Conservation (phyloP, 116 monocot genomes). For the Phalaenopsis hybrid region DNA sequence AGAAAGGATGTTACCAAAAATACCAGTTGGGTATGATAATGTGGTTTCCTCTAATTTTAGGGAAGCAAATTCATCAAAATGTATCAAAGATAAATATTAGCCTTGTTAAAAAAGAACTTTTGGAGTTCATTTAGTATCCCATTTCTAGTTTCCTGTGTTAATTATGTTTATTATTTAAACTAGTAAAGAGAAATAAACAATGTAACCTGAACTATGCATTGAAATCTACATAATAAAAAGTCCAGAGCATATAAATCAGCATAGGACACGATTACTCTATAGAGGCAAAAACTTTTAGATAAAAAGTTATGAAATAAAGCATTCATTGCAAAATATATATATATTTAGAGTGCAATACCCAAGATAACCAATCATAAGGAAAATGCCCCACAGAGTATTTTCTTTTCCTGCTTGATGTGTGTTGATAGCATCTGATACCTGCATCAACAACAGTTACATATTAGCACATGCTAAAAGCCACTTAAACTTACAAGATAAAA, state of each 20-base stretch:
- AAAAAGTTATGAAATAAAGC: background rate
- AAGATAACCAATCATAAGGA: constrained; percentile 85
- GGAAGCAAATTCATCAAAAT: background rate
- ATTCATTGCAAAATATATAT: background rate
- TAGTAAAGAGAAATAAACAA: constrained; percentile 1
- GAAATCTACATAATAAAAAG: background rate
- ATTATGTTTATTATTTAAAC: constrained; percentile 1
- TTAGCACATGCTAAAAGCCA: background rate
- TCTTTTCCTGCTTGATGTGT: constrained; percentile 65
- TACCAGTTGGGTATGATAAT: background rate
- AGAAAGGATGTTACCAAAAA: background rate
- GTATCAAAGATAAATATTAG: background rate
- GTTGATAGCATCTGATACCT: constrained; percentile 63
- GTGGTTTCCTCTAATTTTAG: background rate
- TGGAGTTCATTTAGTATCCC: background rate
- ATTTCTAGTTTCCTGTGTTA: background rate
- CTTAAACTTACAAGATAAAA: background rate
- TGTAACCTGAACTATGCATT: background rate
- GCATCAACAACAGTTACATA: constrained; percentile 11
- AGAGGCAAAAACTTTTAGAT: background rate
- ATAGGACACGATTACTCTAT: background rate
- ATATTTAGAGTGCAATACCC: constrained; percentile 39
- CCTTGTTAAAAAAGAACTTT: background rate
- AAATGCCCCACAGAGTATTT: constrained; percentile 81
- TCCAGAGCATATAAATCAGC: background rate